These are phyloP conservation scores for Pseudogymnoascus sp. DNA, from an alignment of 2,329 filamentous ascomycete genomes.

Conservation along the genomic window DNA sequence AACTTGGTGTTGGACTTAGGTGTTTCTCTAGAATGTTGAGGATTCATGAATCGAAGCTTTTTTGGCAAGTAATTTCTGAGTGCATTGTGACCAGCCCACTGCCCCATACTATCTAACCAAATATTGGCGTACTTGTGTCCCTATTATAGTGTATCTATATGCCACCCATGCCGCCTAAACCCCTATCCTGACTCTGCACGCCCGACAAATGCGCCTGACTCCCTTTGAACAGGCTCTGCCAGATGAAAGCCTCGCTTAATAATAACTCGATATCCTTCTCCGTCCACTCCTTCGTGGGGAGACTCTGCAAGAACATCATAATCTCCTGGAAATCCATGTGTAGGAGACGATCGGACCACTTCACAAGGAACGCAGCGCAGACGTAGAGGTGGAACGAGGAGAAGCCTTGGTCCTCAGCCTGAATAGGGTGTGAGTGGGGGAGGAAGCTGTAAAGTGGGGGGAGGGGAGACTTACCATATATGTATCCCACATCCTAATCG, in stretches of 20 bases:
- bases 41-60: not conserved
- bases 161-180: not conserved
- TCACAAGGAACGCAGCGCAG: constrained; percentile 93
- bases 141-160: constrained; percentile 3
- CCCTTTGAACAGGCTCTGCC: constrained; percentile 95
- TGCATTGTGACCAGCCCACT: constrained; percentile 7
- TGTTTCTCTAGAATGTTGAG: constrained; percentile 25
- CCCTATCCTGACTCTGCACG: constrained; percentile 10
- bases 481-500: constrained; percentile 98
- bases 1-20: not conserved
- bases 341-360: constrained; percentile 90
- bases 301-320: constrained; percentile 97
- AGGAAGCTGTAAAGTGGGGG: not conserved
- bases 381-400: constrained; percentile 98
- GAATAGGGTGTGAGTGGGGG: constrained; percentile 2
- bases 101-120: constrained; percentile 1
- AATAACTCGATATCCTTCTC: constrained; percentile 97
- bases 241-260: constrained; percentile 94
- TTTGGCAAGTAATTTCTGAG: constrained; percentile 1
- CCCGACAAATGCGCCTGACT: constrained; percentile 79
- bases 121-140: not conserved
- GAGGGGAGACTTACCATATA: constrained; percentile 64
- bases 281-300: constrained; percentile 90
- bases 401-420: constrained; percentile 98
- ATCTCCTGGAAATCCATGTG: constrained; percentile 98